Evolutionary conservation across 2,329 filamentous ascomycete genomes (phyloP).

Genomic region (Elsinoe necatrix): DNA sequence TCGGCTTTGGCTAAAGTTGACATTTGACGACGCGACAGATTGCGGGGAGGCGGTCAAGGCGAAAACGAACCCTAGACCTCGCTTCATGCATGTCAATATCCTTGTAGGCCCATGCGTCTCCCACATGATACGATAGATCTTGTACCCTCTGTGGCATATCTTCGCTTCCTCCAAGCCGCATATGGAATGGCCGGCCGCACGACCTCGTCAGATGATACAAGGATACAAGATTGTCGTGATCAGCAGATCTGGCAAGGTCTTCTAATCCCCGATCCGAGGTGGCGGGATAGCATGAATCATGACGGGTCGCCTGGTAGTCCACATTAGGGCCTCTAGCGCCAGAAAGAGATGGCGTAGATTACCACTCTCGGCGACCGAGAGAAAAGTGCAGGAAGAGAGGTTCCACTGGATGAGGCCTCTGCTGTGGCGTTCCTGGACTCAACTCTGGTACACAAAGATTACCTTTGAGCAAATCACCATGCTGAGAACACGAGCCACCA

Average conservation of each 20-base stretch:
- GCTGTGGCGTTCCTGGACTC: neutral
- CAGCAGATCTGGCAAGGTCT: neutral
- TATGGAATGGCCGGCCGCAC: neutral
- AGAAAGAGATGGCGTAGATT: neutral
- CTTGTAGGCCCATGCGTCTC: neutral
- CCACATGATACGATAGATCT: neutral
- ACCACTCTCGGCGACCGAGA: neutral
- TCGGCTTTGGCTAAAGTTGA: neutral
- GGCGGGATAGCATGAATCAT: neutral
- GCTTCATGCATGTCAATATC: constrained; percentile 7
- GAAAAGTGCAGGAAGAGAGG: neutral
- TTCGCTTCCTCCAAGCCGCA: neutral
- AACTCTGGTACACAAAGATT: constrained; percentile 5
- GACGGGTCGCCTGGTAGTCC: neutral
- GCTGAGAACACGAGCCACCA: neutral
- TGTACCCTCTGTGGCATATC: neutral
- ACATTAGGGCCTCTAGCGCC: neutral
- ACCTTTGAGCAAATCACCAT: neutral
- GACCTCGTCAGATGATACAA: neutral
- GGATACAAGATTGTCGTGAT: neutral
- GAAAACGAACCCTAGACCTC: neutral
- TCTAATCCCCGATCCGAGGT: neutral
- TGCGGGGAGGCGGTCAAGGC: neutral
- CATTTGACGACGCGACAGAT: neutral
- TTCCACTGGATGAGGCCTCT: neutral